Conservation (phyloP, 495 filamentous ascomycete genomes). For the Poronia punctata region DNA sequence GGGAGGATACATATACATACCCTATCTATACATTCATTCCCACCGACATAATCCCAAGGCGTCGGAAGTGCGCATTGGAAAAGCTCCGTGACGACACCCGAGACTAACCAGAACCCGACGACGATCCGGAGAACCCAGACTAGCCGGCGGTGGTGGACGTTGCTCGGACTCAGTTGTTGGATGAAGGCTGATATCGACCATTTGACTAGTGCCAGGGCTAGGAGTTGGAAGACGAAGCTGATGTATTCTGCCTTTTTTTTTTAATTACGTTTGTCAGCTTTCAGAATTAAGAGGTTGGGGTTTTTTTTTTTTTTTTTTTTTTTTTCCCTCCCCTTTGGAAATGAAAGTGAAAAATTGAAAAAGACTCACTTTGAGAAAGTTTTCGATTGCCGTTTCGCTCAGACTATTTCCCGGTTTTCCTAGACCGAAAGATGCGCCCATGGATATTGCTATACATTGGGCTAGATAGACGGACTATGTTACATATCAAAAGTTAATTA, state of each 20-base stretch:
- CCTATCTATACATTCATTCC: conserved; percentile 28
- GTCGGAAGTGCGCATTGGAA: conserved; percentile 36
- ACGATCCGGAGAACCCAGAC: conserved; percentile 19
- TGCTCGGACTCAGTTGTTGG: conserved; percentile 17
- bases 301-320: too few species aligned
- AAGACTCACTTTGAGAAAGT: conserved; percentile 6
- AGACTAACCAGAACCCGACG: conserved; percentile 23
- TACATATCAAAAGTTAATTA: neutral
- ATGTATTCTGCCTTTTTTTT: conserved; percentile 28
- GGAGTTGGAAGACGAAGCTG: conserved; percentile 26
- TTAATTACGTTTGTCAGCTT: conserved; percentile 1
- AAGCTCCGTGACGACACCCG: conserved; percentile 21
- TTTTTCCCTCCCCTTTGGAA: too few species aligned
- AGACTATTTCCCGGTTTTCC: conserved; percentile 17
- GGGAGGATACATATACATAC: conserved; percentile 16
- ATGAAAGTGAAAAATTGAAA: neutral
- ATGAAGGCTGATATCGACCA: conserved; percentile 29
- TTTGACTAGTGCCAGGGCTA: conserved; percentile 28
- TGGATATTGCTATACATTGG: conserved; percentile 17
- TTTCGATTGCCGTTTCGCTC: conserved; percentile 6
- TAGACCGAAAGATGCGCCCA: conserved; percentile 18
- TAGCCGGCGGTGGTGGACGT: conserved; percentile 16
- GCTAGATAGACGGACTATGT: conserved; percentile 8
- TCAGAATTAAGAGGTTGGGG: too few species aligned
- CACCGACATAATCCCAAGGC: conserved; percentile 30